phyloP scores from a whole-genome alignment of 768 basidiomycete genomes.

The Rossbeevera mucosa region DNA sequence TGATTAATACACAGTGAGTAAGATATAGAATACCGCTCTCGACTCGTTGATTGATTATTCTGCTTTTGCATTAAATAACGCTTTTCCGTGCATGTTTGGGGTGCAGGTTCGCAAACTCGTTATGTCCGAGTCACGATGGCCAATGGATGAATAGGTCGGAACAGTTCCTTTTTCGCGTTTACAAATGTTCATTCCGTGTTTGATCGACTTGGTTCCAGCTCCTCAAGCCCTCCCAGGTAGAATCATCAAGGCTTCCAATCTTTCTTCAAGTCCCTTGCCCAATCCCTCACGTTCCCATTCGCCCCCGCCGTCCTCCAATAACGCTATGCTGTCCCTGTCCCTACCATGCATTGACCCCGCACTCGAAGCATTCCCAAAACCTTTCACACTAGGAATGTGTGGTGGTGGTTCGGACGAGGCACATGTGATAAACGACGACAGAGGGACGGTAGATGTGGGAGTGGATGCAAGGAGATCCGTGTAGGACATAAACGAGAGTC shows the following conservation, averaged over 20 bases:
- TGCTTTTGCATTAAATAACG: slow-evolving; percentile 5
- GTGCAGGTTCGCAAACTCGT: background rate
- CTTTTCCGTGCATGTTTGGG: slow-evolving; percentile 2
- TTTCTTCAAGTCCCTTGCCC: slow-evolving; percentile 77
- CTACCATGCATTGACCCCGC: slow-evolving; percentile 23
- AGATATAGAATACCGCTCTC: slow-evolving; percentile 19
- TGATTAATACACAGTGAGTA: slow-evolving; percentile 25
- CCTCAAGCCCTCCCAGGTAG: slow-evolving; percentile 24
- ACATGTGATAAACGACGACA: slow-evolving; percentile 68
- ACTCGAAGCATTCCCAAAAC: slow-evolving; percentile 33
- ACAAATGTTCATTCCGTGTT: background rate
- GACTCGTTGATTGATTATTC: slow-evolving; percentile 11
- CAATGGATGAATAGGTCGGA: background rate
- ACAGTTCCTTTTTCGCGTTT: background rate
- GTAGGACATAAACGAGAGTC: slow-evolving; percentile 87
- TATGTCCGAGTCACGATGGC: background rate
- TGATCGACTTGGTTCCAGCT: background rate
- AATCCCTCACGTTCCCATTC: slow-evolving; percentile 88
- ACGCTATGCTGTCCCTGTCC: slow-evolving; percentile 38
- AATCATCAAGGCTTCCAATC: slow-evolving; percentile 58
- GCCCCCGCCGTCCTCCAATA: slow-evolving; percentile 66
- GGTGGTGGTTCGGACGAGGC: slow-evolving; percentile 61
- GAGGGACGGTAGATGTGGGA: slow-evolving; percentile 64
- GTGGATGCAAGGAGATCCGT: slow-evolving; percentile 77
- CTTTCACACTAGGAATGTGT: slow-evolving; percentile 63